Evolutionary conservation across 148 eudicot genomes (phyloP), one percentile per base, ranked within the genome.

Genomic region (Diospyros kaki): DNA sequence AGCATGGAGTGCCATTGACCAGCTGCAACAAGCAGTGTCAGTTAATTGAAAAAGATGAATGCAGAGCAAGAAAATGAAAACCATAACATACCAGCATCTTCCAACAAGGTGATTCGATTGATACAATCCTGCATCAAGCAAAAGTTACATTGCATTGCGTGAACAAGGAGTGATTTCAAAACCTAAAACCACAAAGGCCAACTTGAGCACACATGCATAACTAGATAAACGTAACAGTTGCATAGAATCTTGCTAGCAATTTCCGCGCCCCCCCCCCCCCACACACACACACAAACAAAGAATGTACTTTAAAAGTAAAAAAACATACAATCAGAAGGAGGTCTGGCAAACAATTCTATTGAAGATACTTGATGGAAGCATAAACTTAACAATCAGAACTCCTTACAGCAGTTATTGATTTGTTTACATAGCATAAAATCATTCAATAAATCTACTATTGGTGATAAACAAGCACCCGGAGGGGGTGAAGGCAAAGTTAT

Each of bases 31-130:
- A 39, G 66, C 53, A 13, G 17, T 18, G 0, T 46, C 1, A 10
- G 58, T 54, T n/a, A 50, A 75, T 15, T 64, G 0, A 68, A 7
- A 72, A 71, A 48, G 64, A 11, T 54, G 55, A 73, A 55, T 2
- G 14, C 76, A 12, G 14, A 10, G 42, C 13, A 40, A 69, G 15
- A 66, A 15, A 60, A 38, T 44, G 52, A 39, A 39, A 53, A 63
- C 9, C 58, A 44, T 13, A 62, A 62, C 91, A 66, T 92, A 92
- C 98, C 98, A 86, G 92, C 88, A 53, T 76, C 76, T 81, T 95
- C 98, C 64, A 95, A 84, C 0, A 94, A 80, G 69, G 79, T 86
- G 77, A 95, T 95, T 38, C 98, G 93, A 65, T 92, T 95, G 69
- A 95, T 95, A 79, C 97, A 92, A 62, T 92, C 98, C 98, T 94